phyloP scores from a whole-genome alignment of 345 rosid genomes.

The Bruguiera parviflora region DNA sequence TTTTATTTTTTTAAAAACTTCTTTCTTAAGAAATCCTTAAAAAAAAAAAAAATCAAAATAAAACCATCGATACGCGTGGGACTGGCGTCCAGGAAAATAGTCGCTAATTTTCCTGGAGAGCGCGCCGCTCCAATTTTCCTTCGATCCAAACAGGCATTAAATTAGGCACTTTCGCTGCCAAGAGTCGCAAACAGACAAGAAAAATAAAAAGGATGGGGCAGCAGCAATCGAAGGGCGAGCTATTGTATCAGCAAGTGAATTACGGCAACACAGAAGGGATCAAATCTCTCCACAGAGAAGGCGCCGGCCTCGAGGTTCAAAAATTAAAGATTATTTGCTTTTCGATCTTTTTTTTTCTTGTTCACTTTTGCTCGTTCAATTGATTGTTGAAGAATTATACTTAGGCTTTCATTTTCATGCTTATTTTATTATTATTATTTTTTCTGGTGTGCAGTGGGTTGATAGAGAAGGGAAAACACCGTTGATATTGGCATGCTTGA shows the following conservation, averaged over 20 bases:
- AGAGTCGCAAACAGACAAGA: neutral
- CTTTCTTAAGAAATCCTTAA: slow-evolving; percentile 3
- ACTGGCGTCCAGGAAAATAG: neutral
- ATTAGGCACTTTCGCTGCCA: neutral
- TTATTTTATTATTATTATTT: neutral
- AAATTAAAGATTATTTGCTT: no score
- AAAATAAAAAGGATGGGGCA: slow-evolving; percentile 61
- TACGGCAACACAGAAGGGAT: slow-evolving; percentile 75
- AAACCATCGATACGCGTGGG: neutral
- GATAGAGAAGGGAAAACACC: slow-evolving; percentile 96
- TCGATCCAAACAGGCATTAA: neutral
- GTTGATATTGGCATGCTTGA: slow-evolving; percentile 76
- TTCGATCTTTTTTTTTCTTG: neutral
- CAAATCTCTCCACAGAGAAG: slow-evolving; percentile 65
- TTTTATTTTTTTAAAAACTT: neutral
- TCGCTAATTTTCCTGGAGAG: slow-evolving; percentile 3
- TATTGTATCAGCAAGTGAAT: slow-evolving; percentile 76
- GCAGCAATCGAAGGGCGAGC: slow-evolving; percentile 86
- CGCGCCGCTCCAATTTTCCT: neutral
- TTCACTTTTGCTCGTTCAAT: neutral
- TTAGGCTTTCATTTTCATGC: neutral
- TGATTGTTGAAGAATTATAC: neutral
- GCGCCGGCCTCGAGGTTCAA: slow-evolving; percentile 91
- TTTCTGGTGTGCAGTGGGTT: slow-evolving; percentile 55
- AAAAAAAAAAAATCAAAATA: neutral